Evolutionary conservation across 2,329 filamentous ascomycete genomes (phyloP).

Genomic region (Pseudogymnoascus sp.): DNA sequence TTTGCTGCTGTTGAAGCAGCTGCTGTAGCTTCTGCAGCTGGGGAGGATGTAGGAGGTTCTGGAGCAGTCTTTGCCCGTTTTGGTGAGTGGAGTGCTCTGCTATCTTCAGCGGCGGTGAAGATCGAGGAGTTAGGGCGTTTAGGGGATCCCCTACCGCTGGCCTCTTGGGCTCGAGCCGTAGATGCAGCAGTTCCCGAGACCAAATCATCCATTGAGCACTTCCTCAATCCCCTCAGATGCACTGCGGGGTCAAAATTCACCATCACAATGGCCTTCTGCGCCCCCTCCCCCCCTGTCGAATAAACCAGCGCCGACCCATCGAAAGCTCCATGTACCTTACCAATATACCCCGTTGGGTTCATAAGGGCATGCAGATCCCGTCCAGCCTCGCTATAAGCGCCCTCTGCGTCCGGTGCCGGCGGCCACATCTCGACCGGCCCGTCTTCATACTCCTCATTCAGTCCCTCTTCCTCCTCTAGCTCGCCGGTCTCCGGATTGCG

Average conservation of each 20-base stretch:
- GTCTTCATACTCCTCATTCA: conserved; percentile 22
- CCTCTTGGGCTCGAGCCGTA: not conserved
- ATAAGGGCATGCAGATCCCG: conserved; percentile 31
- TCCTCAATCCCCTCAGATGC: conserved; percentile 25
- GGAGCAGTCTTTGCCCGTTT: not conserved
- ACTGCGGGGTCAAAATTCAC: conserved; percentile 37
- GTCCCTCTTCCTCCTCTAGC: conserved; percentile 12
- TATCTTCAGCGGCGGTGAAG: not conserved
- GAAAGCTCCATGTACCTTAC: conserved; percentile 34
- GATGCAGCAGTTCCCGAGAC: not conserved
- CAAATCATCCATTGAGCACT: conserved; percentile 14
- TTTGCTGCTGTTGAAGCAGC: not conserved
- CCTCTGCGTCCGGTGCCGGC: conserved; percentile 16
- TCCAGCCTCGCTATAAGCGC: conserved; percentile 23
- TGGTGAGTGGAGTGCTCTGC: not conserved
- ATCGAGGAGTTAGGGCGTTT: not conserved
- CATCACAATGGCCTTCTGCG: conserved; percentile 32
- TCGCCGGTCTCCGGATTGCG: conserved; percentile 12
- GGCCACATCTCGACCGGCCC: conserved; percentile 30
- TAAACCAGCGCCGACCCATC: conserved; percentile 44
- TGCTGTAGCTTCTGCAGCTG: not conserved
- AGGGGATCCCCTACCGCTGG: not conserved
- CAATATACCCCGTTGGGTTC: conserved; percentile 31
- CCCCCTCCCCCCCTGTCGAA: conserved; percentile 24
- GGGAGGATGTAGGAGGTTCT: not conserved